Evolutionary conservation across 495 filamentous ascomycete genomes (phyloP), one percentile per base, ranked within the genome.

Genomic region (Neurospora terricola): DNA sequence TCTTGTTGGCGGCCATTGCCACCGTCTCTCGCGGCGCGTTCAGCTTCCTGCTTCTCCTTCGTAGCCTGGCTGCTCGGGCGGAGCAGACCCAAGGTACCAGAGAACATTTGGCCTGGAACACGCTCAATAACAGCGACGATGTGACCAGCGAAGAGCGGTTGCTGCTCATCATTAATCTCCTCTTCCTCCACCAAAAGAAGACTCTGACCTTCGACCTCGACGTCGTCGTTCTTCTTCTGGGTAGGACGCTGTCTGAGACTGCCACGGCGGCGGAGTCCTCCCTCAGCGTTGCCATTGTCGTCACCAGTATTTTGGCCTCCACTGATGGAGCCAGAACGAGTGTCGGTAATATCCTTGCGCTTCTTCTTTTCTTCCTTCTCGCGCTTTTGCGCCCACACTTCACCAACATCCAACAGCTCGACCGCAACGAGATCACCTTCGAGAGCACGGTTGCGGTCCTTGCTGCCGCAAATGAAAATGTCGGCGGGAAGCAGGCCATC

Each of bases 331-430:
- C 90, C 88, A 40, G 89, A 90, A 72, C 96, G 90, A 68, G 93
- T 93, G 78, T 98, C 96, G 30, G 94, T 96, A 73, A 97, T 96
- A 78, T 99, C 96, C 86, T 99, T 99, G 80, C 96, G 92, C 85
- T 98, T 98, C 90, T 99, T 99, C 86, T 99, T 99, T 78, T 99
- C 96, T 81, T 99, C 96, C 79, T 99, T 99, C 80, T 99, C 96
- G 30, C 93, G 92, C 86, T 99, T 99, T 83, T 99, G 96, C 18
- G 91, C 89, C 96, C 96, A 99, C 11, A 99, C 96, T 78, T 99
- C 96, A 80, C 98, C 96, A 3, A 99, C 96, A 80, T 99, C 96
- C 37, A 99, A 90, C 23, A 99, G 90, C 80, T 99, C 96, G 71
- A 99, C 90, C 38, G 96, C 96, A 70, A 99, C 96, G 71, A 95